A percentile compares a stretch with the other conserved stretches of the same genome.
These are phyloP conservation scores for Globisporangium barbulae DNA, from an alignment of 352 stramenopile species.

Conservation along the genomic window DNA sequence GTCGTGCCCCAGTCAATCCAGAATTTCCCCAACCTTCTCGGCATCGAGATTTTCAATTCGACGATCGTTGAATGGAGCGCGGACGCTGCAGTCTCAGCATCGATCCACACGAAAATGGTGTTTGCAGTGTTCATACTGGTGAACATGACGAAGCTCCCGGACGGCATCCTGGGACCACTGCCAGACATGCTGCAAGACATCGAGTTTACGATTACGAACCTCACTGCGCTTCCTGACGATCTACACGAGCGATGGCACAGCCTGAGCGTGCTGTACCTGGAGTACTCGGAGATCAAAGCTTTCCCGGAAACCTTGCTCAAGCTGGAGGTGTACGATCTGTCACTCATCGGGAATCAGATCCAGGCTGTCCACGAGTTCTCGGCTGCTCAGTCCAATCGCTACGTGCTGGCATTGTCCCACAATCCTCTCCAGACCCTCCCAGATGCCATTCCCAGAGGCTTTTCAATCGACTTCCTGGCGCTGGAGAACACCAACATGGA, in stretches of 20 bases:
- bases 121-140: slow-evolving; percentile 23
- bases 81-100: slow-evolving; percentile 19
- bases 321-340: slow-evolving; percentile 14
- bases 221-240: slow-evolving; percentile 18
- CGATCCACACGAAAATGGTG: slow-evolving; percentile 19
- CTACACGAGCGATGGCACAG: slow-evolving; percentile 18
- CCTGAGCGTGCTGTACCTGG: slow-evolving; percentile 24
- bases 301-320: slow-evolving; percentile 9
- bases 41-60: slow-evolving; percentile 34
- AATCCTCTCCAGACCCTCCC: slow-evolving; percentile 22
- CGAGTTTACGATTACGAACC: slow-evolving; percentile 23
- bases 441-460: slow-evolving; percentile 1
- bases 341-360: slow-evolving; percentile 15
- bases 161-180: slow-evolving; percentile 17
- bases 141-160: slow-evolving; percentile 31
- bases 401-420: slow-evolving; percentile 24
- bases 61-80: slow-evolving; percentile 23
- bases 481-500: slow-evolving; percentile 18
- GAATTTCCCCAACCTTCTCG: slow-evolving; percentile 27
- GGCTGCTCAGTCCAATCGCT: slow-evolving; percentile 8
- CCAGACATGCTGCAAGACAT: slow-evolving; percentile 23
- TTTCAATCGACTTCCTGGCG: slow-evolving; percentile 19
- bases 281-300: slow-evolving; percentile 15
- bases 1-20: slow-evolving; percentile 16
- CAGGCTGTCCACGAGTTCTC: slow-evolving; percentile 8